Percentiles rank a stretch among this genome's conserved stretches.
phyloP scores from a whole-genome alignment of 257 asterid genomes.

The Craterostigma plantagineum region DNA sequence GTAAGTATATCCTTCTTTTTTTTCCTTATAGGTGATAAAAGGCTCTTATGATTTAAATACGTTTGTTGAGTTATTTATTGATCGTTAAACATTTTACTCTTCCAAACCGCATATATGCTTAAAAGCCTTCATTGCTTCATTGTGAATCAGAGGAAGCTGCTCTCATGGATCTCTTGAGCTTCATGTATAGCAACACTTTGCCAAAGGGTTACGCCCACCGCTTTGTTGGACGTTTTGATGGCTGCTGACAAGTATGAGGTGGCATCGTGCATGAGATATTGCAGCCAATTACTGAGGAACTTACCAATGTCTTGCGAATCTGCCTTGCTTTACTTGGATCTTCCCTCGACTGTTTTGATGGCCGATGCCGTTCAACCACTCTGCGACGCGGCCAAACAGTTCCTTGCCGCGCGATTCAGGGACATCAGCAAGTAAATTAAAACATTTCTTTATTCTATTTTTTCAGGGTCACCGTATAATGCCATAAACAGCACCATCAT shows the following conservation, averaged over 20 bases:
- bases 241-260: constrained; percentile 99
- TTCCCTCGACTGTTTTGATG: constrained; percentile 73
- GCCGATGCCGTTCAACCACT: constrained; percentile 95
- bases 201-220: constrained; percentile 55
- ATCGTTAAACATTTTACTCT: constrained; percentile 5
- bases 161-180: constrained; percentile 90
- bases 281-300: constrained; percentile 66
- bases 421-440: constrained; percentile 62
- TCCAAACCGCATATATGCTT: too few relatives aligned
- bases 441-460: background rate
- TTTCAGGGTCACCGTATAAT: background rate
- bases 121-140: too few relatives aligned
- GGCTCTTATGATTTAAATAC: background rate
- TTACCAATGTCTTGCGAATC: constrained; percentile 85
- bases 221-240: constrained; percentile 73
- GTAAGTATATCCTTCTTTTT: constrained; percentile 19
- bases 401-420: constrained; percentile 59
- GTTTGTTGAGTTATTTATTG: background rate
- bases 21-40: too few relatives aligned
- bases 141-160: constrained; percentile 87
- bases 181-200: constrained; percentile 75
- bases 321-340: constrained; percentile 75
- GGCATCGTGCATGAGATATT: constrained; percentile 92
- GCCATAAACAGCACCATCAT: too few relatives aligned
- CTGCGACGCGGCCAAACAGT: constrained; percentile 80